These are phyloP conservation scores for Capillidium rhysosporum DNA, from an alignment of 371 early-diverging fungal genomes.

Conservation along the genomic window DNA sequence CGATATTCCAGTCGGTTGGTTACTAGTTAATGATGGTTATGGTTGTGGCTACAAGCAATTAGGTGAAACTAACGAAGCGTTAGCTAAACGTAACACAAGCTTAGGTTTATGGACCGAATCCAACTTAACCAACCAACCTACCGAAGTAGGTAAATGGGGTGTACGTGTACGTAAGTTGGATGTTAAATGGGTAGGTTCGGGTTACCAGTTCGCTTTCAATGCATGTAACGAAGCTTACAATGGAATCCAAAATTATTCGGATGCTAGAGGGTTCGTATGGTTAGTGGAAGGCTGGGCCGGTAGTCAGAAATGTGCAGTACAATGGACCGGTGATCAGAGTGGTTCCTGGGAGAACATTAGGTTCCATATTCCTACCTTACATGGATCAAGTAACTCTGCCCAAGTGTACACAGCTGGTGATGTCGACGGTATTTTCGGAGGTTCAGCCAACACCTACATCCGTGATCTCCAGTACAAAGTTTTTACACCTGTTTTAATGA, in stretches of 20 bases:
- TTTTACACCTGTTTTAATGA: neutral
- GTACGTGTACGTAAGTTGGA: neutral
- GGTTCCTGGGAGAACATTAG: neutral
- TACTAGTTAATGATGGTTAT: conserved; percentile 2
- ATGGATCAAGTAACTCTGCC: neutral
- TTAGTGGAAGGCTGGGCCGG: neutral
- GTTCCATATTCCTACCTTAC: neutral
- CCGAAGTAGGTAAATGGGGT: conserved; percentile 1
- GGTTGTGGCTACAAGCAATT: neutral
- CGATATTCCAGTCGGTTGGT: neutral
- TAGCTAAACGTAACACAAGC: neutral
- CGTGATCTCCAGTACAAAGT: neutral
- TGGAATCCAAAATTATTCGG: neutral
- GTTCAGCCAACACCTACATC: neutral
- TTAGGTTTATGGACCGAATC: conserved; percentile 1
- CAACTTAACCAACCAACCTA: neutral
- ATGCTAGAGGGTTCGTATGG: neutral
- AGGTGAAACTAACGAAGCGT: neutral
- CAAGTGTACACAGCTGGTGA: conserved; percentile 1
- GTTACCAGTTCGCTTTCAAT: neutral
- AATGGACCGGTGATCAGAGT: neutral
- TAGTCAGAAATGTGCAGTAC: neutral
- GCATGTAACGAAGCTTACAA: neutral
- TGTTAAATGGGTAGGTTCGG: neutral
- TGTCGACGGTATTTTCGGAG: neutral